These are phyloP conservation scores for Periglandula ipomoeae DNA, from an alignment of 2,329 filamentous ascomycete genomes.

Conservation along the genomic window DNA sequence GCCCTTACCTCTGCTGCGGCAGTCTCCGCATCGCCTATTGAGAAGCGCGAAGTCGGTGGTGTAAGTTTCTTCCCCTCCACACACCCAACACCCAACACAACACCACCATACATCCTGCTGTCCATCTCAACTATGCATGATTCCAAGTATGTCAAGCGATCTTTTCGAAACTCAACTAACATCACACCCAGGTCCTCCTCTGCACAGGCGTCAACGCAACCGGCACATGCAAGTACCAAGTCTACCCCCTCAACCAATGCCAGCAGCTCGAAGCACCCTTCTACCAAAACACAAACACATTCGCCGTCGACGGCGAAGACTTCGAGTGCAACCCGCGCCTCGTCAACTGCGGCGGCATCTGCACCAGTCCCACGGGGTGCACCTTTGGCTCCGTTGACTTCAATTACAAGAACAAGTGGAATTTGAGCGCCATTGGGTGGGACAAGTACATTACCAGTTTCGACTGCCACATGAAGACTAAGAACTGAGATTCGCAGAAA, in stretches of 20 bases:
- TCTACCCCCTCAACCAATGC: constrained; percentile 35
- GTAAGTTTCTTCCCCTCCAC: constrained; percentile 25
- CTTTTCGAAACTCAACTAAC: background rate
- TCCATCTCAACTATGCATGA: background rate
- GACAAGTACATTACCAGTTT: constrained; percentile 28
- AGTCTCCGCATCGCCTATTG: constrained; percentile 21
- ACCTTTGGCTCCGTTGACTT: constrained; percentile 40
- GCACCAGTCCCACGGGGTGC: constrained; percentile 42
- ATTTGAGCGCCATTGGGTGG: constrained; percentile 38
- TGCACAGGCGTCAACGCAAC: constrained; percentile 43
- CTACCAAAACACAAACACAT: constrained; percentile 34
- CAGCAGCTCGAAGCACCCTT: constrained; percentile 34
- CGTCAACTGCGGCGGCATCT: constrained; percentile 31
- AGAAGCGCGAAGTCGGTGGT: constrained; percentile 36
- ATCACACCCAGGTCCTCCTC: constrained; percentile 32
- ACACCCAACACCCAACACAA: background rate
- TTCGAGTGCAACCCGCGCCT: constrained; percentile 40
- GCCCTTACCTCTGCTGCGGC: constrained; percentile 14
- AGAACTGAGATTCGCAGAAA: background rate
- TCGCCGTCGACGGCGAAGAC: constrained; percentile 39
- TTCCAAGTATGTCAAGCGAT: background rate
- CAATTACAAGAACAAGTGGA: constrained; percentile 35
- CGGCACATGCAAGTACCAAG: constrained; percentile 33
- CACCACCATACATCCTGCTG: background rate
- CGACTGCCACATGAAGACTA: constrained; percentile 16